phyloP scores from a whole-genome alignment of 139 green algal genomes.

The Tetradesmus lagerheimii region DNA sequence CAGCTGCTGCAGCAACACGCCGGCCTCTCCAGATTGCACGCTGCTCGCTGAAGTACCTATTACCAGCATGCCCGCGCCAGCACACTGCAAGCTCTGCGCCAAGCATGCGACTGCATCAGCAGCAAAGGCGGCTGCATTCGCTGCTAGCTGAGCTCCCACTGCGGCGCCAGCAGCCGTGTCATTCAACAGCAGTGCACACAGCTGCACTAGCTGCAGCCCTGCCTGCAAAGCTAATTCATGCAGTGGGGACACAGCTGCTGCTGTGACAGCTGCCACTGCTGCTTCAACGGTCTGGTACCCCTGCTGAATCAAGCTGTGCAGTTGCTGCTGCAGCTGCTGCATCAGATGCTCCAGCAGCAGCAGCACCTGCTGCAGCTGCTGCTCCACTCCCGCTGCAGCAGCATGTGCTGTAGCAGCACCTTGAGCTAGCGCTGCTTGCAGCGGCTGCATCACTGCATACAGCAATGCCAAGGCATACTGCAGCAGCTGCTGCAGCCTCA shows the following conservation, averaged over 20 bases:
- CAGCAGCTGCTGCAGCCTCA: slow-evolving; percentile 31
- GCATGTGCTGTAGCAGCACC: neutral
- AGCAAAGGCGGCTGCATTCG: neutral
- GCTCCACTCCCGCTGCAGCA: neutral
- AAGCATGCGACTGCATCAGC: neutral
- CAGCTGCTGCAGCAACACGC: neutral
- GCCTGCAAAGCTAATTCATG: neutral
- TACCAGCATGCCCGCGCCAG: neutral
- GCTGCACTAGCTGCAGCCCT: slow-evolving; percentile 7
- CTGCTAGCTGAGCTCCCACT: neutral
- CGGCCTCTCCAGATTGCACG: neutral
- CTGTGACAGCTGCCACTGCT: neutral
- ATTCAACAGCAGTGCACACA: slow-evolving; percentile 13
- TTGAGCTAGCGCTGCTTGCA: slow-evolving; percentile 7
- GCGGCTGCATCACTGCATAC: neutral
- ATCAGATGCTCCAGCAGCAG: neutral
- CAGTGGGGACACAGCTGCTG: neutral
- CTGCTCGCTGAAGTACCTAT: neutral
- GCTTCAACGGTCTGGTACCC: no score
- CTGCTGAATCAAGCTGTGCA: neutral
- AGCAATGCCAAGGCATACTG: neutral
- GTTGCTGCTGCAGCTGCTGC: slow-evolving; percentile 12
- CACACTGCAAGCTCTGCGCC: neutral
- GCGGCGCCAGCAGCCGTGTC: neutral
- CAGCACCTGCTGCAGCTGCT: neutral